A percentile compares a stretch with the other conserved stretches of the same genome.
These are phyloP conservation scores for Botrytis squamosa DNA, from an alignment of 2,329 filamentous ascomycete genomes.

Conservation along the genomic window DNA sequence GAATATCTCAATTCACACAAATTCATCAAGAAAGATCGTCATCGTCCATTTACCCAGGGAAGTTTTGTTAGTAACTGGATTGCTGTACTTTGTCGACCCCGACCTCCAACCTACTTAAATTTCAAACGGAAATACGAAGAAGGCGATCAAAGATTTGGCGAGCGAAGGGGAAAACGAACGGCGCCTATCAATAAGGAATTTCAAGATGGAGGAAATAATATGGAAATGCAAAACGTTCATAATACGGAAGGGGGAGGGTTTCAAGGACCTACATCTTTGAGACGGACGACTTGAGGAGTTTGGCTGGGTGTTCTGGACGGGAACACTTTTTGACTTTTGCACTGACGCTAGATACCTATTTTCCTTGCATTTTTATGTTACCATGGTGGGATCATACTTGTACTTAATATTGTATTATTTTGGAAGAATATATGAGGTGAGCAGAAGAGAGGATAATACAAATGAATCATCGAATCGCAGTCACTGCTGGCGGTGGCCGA, in stretches of 20 bases:
- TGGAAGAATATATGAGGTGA: neutral
- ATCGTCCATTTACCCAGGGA: conserved; percentile 83
- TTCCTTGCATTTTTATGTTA: conserved; percentile 11
- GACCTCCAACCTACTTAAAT: conserved; percentile 82
- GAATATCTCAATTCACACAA: conserved; percentile 97
- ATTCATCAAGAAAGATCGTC: conserved; percentile 87
- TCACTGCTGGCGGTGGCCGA: conserved; percentile 11
- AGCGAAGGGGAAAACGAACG: conserved; percentile 51
- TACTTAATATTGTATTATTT: conserved; percentile 17
- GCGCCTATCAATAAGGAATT: conserved; percentile 50
- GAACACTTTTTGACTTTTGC: neutral
- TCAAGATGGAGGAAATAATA: conserved; percentile 62
- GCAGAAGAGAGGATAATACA: neutral
- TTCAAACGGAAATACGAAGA: conserved; percentile 76
- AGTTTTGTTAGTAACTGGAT: conserved; percentile 75
- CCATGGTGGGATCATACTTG: neutral
- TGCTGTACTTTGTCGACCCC: conserved; percentile 76
- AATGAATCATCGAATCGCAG: neutral
- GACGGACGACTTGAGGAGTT: conserved; percentile 8
- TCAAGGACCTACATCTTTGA: conserved; percentile 48
- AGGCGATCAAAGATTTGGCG: conserved; percentile 81
- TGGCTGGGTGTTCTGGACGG: neutral
- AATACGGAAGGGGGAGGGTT: conserved; percentile 45
- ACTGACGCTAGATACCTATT: conserved; percentile 17
- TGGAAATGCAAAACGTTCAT: conserved; percentile 61